Evolutionary conservation across 305 asterid species (phyloP), one percentile per base, ranked within the genome.

Genomic region (Fraxinus sp.): DNA sequence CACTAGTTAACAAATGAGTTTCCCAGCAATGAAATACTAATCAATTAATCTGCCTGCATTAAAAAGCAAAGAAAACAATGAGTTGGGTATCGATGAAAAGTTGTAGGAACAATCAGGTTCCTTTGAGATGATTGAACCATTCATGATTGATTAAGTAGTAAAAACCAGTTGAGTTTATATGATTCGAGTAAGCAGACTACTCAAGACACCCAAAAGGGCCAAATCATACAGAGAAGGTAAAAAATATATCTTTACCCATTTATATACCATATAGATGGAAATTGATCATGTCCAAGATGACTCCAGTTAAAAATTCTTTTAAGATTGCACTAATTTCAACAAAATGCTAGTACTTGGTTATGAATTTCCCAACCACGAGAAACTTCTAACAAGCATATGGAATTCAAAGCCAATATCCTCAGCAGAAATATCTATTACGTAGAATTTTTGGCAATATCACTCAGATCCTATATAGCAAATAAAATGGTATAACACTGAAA

Each of bases 1-100:
- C n/a, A 80, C 78, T 32, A 73, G 57, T 52, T 79, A 77, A 35
- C 7, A 77, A 77, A 33, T 43, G 24, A 52, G 22, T 64, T 77
- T 66, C 32, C 62, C 73, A 80, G 46, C 70, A 41, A 80, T 26
- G 30, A 52, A 77, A 57, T 72, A 30, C 20, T n/a, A n/a, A 64
- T 26, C 35, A 57, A 32, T 62, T 33, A 35, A 59, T 7, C 13
- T 7, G 13, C 30, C 8, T 18, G 30, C 71, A 59, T 20, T 20
- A 4, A 57, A 57, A 59, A 59, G 71, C 4, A 59, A 59, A 59
- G 30, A 59, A 7, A 59, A 59, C 13, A 4, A 59, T 59, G 30
- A 4, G 4, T 59, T 59, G 75, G 72, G 18, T 9, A 59, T 3
- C 7, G 37, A 35, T 59, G 13, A 71, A 79, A 33, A 22, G 24